A percentile compares a stretch with the other conserved stretches of the same genome.
Evolutionary conservation across 768 basidiomycete species (phyloP).

Genomic region (Tylopilus subfusipes): DNA sequence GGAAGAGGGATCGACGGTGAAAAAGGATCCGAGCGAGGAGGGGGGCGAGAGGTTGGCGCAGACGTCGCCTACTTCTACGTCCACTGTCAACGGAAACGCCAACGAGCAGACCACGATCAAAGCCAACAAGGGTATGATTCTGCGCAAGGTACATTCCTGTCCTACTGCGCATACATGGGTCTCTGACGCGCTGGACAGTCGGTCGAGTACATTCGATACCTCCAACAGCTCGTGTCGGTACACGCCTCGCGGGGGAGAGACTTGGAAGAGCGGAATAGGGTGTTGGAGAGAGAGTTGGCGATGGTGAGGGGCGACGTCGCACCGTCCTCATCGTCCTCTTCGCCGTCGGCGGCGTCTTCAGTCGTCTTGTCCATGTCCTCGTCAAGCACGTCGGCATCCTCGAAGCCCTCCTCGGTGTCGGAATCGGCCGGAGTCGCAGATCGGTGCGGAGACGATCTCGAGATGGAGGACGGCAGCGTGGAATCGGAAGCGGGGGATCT

Average conservation of each 20-base stretch:
- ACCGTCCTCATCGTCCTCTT: constrained; percentile 17
- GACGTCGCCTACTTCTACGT: constrained; percentile 21
- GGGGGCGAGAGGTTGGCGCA: constrained; percentile 22
- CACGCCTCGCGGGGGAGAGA: constrained; percentile 78
- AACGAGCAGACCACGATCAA: constrained; percentile 56
- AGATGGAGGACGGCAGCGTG: constrained; percentile 16
- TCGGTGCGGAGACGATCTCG: constrained; percentile 14
- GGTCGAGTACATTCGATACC: constrained; percentile 61
- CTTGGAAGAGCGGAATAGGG: constrained; percentile 67
- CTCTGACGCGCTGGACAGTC: constrained; percentile 31
- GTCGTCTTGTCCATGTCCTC: constrained; percentile 18
- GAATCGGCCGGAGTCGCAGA: neutral
- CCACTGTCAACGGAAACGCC: constrained; percentile 4
- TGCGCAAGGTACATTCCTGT: constrained; percentile 58
- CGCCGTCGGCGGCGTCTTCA: constrained; percentile 18
- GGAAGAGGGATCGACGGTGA: constrained; percentile 24
- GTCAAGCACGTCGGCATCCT: constrained; percentile 3
- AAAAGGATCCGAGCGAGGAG: constrained; percentile 31
- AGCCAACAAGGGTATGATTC: constrained; percentile 93
- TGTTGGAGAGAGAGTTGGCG: constrained; percentile 29
- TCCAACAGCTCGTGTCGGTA: constrained; percentile 80
- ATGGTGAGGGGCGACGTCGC: constrained; percentile 18
- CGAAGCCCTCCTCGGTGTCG: constrained; percentile 8
- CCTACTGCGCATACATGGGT: neutral
- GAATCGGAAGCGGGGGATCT: constrained; percentile 1